Conservation (phyloP, 1,284 basidiomycete genomes). For the Marasmius tenuissimus region DNA sequence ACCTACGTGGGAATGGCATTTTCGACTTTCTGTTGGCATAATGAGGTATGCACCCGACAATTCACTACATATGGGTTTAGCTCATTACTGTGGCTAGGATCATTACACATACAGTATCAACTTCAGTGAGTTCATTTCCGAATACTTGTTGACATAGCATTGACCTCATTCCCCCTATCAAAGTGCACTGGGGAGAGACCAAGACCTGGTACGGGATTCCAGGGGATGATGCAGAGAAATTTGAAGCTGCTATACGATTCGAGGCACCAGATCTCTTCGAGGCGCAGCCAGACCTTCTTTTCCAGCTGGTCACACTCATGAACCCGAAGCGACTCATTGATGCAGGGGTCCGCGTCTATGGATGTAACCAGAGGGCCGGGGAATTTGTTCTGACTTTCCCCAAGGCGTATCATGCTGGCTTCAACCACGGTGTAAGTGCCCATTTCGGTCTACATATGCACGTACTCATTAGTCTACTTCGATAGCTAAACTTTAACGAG, state of each 20-base stretch:
- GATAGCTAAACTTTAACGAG: slow-evolving; percentile 95
- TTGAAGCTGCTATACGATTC: slow-evolving; percentile 92
- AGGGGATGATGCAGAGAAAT: slow-evolving; percentile 90
- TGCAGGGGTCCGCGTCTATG: slow-evolving; percentile 92
- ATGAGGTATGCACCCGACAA: slow-evolving; percentile 66
- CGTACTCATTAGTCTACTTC: slow-evolving; percentile 16
- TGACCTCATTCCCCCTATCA: slow-evolving; percentile 13
- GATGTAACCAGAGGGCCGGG: slow-evolving; percentile 95
- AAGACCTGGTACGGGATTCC: slow-evolving; percentile 99
- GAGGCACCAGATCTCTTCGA: slow-evolving; percentile 99
- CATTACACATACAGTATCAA: slow-evolving; percentile 98
- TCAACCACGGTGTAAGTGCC: slow-evolving; percentile 89
- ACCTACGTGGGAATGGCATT: slow-evolving; percentile 99
- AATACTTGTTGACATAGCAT: slow-evolving; percentile 16
- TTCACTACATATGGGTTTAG: slow-evolving; percentile 10
- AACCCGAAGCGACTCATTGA: slow-evolving; percentile 86
- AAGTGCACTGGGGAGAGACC: slow-evolving; percentile 99
- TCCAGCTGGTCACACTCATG: slow-evolving; percentile 98
- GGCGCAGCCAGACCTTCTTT: slow-evolving; percentile 94
- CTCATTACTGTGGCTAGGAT: slow-evolving; percentile 53
- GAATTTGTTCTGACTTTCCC: slow-evolving; percentile 99
- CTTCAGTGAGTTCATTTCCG: slow-evolving; percentile 66
- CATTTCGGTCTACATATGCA: slow-evolving; percentile 13
- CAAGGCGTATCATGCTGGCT: slow-evolving; percentile 97
- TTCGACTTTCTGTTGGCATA: slow-evolving; percentile 99